Conservation (phyloP, 1,284 basidiomycete genomes). For the Anthracocystis setariae region DNA sequence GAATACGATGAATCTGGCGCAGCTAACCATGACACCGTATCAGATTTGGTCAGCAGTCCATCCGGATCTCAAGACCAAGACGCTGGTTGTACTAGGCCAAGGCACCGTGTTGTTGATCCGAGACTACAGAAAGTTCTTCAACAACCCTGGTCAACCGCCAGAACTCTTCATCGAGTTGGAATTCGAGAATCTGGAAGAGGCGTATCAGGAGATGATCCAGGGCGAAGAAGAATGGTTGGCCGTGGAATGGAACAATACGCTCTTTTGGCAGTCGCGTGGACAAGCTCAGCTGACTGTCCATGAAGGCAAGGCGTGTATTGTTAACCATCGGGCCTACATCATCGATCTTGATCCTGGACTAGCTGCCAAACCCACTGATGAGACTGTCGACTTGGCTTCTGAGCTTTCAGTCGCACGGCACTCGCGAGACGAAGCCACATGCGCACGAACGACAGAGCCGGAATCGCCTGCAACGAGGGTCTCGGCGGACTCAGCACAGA, state of each 20-base stretch:
- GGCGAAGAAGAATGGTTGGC: slow-evolving; percentile 12
- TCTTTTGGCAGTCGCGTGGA: slow-evolving; percentile 27
- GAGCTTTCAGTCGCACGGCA: not conserved
- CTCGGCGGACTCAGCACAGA: not conserved
- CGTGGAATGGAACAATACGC: slow-evolving; percentile 28
- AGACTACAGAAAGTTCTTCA: slow-evolving; percentile 51
- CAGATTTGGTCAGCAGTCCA: slow-evolving; percentile 59
- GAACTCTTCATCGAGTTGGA: slow-evolving; percentile 40
- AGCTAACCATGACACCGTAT: slow-evolving; percentile 39
- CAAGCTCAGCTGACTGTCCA: slow-evolving; percentile 46
- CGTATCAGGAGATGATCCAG: slow-evolving; percentile 5
- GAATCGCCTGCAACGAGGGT: not conserved
- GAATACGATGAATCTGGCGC: slow-evolving; percentile 39
- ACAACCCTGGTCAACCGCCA: slow-evolving; percentile 15
- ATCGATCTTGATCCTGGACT: slow-evolving; percentile 10
- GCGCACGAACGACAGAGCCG: not conserved
- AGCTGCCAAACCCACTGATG: not conserved
- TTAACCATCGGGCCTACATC: slow-evolving; percentile 24
- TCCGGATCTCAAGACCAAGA: slow-evolving; percentile 51
- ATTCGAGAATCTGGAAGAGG: slow-evolving; percentile 24
- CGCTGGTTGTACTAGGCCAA: slow-evolving; percentile 54
- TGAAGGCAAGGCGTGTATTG: slow-evolving; percentile 41
- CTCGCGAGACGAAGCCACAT: not conserved
- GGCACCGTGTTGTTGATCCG: slow-evolving; percentile 49
- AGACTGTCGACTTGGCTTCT: not conserved